phyloP scores from a whole-genome alignment of 2,329 filamentous ascomycete species.

The Venturia carpophila region DNA sequence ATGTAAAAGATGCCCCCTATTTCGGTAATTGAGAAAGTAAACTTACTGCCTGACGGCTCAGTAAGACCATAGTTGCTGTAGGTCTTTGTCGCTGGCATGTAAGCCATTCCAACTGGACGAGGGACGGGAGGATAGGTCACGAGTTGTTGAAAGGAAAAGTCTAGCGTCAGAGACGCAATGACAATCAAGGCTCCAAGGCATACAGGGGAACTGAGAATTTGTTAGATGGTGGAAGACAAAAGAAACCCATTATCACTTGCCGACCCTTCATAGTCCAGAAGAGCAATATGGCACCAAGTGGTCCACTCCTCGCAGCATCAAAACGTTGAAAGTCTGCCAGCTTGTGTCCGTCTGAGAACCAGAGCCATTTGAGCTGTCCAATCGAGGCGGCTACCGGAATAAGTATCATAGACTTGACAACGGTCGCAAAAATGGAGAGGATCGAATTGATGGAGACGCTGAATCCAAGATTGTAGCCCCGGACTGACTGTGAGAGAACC shows the following conservation, averaged over 20 bases:
- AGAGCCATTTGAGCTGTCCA: conserved; percentile 32
- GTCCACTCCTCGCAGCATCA: conserved; percentile 21
- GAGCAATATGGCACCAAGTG: conserved; percentile 17
- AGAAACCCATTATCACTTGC: not conserved
- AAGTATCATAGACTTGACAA: not conserved
- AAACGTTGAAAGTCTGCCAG: conserved; percentile 32
- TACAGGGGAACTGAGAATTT: conserved; percentile 20
- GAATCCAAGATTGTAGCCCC: conserved; percentile 9
- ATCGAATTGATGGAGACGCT: conserved; percentile 2
- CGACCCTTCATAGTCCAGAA: conserved; percentile 8
- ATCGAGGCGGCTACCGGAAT: conserved; percentile 27
- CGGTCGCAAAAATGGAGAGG: not conserved
- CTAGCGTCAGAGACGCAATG: conserved; percentile 22
- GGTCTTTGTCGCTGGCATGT: not conserved
- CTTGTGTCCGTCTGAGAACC: conserved; percentile 28
- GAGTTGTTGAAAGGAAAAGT: conserved; percentile 30
- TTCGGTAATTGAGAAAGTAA: not conserved
- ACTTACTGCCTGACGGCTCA: not conserved
- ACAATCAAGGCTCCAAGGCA: conserved; percentile 25
- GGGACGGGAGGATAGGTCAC: conserved; percentile 25
- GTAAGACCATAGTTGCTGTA: not conserved
- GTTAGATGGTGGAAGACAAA: not conserved
- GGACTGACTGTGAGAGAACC: conserved; percentile 2
- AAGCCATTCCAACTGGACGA: conserved; percentile 17
- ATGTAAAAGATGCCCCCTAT: too few relatives aligned